Evolutionary conservation across 2,329 filamentous ascomycete species (phyloP).

Genomic region (Microcyclosporella mali): DNA sequence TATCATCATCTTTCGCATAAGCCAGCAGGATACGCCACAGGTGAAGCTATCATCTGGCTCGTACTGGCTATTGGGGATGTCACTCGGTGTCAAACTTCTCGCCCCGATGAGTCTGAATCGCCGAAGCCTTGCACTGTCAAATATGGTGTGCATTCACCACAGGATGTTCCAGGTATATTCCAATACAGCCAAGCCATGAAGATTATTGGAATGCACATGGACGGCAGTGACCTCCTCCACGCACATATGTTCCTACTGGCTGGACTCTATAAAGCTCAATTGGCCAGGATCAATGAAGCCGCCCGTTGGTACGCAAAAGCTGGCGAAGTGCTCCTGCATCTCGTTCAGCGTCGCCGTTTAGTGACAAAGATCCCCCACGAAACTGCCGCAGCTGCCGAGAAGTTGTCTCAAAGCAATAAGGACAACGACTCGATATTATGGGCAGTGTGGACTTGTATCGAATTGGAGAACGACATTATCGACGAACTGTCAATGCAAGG

Average conservation of each 20-base stretch:
- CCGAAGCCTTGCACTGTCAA: too few relatives aligned
- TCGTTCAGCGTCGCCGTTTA: conserved; percentile 32
- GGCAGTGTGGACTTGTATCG: conserved; percentile 85
- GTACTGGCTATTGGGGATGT: neutral
- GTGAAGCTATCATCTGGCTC: neutral
- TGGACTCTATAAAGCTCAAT: conserved; percentile 77
- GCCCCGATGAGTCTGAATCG: neutral
- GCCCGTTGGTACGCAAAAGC: conserved; percentile 59
- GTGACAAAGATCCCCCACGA: neutral
- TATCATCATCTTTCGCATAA: neutral
- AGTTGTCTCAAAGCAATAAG: neutral
- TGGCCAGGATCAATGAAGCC: conserved; percentile 78
- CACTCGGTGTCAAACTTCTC: neutral
- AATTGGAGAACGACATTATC: conserved; percentile 85
- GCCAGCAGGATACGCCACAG: neutral
- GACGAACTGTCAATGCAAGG: conserved; percentile 64
- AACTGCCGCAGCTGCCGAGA: neutral
- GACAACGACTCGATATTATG: conserved; percentile 42
- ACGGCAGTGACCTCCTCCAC: conserved; percentile 68
- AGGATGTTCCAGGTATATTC: conserved; percentile 61
- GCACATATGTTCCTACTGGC: conserved; percentile 78
- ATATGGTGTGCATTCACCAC: neutral
- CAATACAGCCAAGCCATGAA: conserved; percentile 80
- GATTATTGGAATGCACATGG: conserved; percentile 72
- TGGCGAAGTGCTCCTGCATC: conserved; percentile 56